These are phyloP conservation scores for Entonaema liquescens DNA, from an alignment of 495 filamentous ascomycete species.

Conservation along the genomic window DNA sequence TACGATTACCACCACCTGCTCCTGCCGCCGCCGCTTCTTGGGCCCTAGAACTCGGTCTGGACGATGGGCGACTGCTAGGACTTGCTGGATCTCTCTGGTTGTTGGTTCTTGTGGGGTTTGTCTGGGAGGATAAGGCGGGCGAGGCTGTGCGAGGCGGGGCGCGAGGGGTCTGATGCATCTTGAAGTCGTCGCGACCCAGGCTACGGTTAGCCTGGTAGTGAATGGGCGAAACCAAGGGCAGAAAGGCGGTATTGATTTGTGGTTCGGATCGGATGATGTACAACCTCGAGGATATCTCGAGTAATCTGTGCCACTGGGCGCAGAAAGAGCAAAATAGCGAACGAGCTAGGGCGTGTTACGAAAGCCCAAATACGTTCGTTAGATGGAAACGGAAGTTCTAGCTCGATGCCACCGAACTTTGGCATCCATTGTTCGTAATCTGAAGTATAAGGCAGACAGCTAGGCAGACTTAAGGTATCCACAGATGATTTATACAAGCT, in stretches of 20 bases:
- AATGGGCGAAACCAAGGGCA: not conserved
- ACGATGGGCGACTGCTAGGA: constrained; percentile 45
- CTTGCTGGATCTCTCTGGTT: constrained; percentile 70
- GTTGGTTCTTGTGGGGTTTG: constrained; percentile 74
- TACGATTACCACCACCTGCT: constrained; percentile 54
- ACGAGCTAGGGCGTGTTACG: constrained; percentile 18
- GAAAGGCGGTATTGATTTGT: constrained; percentile 8
- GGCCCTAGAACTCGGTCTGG: constrained; percentile 50
- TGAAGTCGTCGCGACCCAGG: constrained; percentile 26
- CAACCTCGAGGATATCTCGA: constrained; percentile 25
- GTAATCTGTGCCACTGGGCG: constrained; percentile 14
- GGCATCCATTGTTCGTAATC: constrained; percentile 49
- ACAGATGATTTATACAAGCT: constrained; percentile 10
- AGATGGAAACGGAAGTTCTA: constrained; percentile 38
- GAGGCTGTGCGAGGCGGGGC: constrained; percentile 70
- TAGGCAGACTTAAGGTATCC: constrained; percentile 20
- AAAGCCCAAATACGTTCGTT: constrained; percentile 22
- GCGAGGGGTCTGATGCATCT: constrained; percentile 87
- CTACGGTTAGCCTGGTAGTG: constrained; percentile 14
- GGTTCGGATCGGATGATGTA: constrained; percentile 21
- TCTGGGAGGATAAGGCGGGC: constrained; percentile 70
- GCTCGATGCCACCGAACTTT: constrained; percentile 49
- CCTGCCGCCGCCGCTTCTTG: constrained; percentile 51
- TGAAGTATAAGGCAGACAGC: constrained; percentile 22
- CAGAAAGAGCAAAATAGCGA: constrained; percentile 16